phyloP scores from a whole-genome alignment of 371 early-diverging fungal species.

The Syncephalastrum monosporum region DNA sequence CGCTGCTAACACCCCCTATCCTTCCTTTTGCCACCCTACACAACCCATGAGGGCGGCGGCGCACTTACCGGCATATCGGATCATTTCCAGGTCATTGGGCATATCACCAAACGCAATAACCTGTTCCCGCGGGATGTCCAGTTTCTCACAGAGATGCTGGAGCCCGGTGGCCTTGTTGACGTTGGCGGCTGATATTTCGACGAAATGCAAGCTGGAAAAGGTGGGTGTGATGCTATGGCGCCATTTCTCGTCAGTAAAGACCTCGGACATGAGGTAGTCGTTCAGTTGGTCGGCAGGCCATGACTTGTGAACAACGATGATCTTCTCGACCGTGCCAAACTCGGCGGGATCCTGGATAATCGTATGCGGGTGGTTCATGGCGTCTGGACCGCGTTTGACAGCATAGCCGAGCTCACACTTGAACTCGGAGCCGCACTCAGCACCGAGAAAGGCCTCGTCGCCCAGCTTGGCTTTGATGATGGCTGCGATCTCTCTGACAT shows the following conservation, averaged over 20 bases:
- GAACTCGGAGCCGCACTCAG: slow-evolving; percentile 31
- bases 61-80: slow-evolving; percentile 1
- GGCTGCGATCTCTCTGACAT: slow-evolving; percentile 19
- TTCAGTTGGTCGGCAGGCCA: slow-evolving; percentile 29
- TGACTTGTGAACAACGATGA: slow-evolving; percentile 33
- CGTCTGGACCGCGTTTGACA: slow-evolving; percentile 11
- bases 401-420: slow-evolving; percentile 36
- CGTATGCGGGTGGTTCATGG: slow-evolving; percentile 22
- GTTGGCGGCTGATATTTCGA: slow-evolving; percentile 54
- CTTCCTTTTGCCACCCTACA: too few species aligned
- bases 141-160: slow-evolving; percentile 29
- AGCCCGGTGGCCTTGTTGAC: slow-evolving; percentile 53
- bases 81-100: slow-evolving; percentile 9
- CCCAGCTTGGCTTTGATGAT: slow-evolving; percentile 28
- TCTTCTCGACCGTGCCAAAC: slow-evolving; percentile 33
- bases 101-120: slow-evolving; percentile 58
- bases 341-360: slow-evolving; percentile 21
- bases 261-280: slow-evolving; percentile 21
- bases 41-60: too few species aligned
- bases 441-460: slow-evolving; percentile 29
- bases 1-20: neutral
- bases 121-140: slow-evolving; percentile 21
- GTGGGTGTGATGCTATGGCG: slow-evolving; percentile 30
- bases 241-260: slow-evolving; percentile 29
- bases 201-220: slow-evolving; percentile 44